Conservation (phyloP, 257 asterid species). For the Jacaranda copaia region DNA sequence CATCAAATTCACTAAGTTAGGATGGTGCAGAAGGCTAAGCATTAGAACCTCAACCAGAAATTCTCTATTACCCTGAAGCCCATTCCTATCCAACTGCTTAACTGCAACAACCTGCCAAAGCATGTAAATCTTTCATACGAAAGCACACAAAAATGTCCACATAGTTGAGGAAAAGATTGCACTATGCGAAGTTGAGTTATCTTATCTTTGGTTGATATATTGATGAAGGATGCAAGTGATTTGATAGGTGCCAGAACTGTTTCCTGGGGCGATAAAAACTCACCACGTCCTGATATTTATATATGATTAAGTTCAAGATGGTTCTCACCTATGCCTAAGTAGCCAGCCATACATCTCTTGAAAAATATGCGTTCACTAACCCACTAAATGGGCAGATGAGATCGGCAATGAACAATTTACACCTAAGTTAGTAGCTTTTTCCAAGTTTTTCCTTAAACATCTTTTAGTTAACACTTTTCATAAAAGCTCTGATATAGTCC, state of each 20-base stretch:
- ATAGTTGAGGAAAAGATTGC: not conserved
- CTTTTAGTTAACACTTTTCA: too few relatives aligned
- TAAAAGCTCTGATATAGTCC: too few relatives aligned
- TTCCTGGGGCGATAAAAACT: not conserved
- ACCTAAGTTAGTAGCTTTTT: too few relatives aligned
- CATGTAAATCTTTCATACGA: constrained; percentile 18
- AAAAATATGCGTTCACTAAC: too few relatives aligned
- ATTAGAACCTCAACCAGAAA: constrained; percentile 96
- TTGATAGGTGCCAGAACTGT: not conserved
- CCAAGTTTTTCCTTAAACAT: too few relatives aligned
- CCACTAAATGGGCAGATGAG: too few relatives aligned
- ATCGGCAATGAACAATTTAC: too few relatives aligned
- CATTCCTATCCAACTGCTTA: constrained; percentile 95
- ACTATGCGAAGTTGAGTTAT: not conserved
- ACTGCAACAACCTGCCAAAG: constrained; percentile 85
- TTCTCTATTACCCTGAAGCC: constrained; percentile 98
- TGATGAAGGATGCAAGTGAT: constrained; percentile 2
- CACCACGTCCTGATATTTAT: not conserved
- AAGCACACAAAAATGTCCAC: not conserved
- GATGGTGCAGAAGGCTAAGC: constrained; percentile 98
- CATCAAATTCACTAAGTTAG: constrained; percentile 86
- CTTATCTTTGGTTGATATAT: not conserved
- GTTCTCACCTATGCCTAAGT: too few relatives aligned
- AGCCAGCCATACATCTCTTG: too few relatives aligned
- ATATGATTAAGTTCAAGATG: not conserved